Percentiles rank a stretch among this genome's conserved stretches.
Conservation (phyloP, 2,329 filamentous ascomycete genomes). For the Coleophoma crateriformis region DNA sequence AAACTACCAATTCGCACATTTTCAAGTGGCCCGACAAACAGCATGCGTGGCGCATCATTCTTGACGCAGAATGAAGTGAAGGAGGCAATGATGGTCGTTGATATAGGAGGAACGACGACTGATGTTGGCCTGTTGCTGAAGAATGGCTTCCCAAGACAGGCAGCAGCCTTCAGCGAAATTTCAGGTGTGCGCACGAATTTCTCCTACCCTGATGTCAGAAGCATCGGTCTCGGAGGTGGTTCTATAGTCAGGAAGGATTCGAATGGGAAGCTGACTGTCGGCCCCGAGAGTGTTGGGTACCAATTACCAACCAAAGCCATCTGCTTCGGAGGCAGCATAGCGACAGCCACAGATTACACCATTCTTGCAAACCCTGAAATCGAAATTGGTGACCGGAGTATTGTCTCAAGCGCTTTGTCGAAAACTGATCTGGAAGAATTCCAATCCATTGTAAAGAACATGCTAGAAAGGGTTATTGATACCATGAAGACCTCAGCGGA, state of each 20-base stretch:
- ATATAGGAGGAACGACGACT: conserved; percentile 54
- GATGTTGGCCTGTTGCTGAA: conserved; percentile 50
- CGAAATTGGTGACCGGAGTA: conserved; percentile 8
- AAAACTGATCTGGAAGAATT: conserved; percentile 31
- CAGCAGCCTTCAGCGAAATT: conserved; percentile 48
- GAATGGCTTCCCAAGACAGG: conserved; percentile 53
- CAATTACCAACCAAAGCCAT: conserved; percentile 38
- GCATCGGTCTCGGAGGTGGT: conserved; percentile 50
- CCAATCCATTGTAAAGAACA: conserved; percentile 36
- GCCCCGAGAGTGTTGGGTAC: conserved; percentile 49
- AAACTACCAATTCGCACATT: conserved; percentile 53
- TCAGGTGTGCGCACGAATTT: conserved; percentile 53
- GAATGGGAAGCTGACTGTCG: conserved; percentile 46
- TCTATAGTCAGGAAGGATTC: conserved; percentile 29
- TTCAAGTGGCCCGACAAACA: conserved; percentile 56
- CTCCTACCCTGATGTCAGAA: conserved; percentile 46
- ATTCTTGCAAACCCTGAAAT: conserved; percentile 17
- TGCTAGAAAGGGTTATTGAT: conserved; percentile 46
- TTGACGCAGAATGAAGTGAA: conserved; percentile 34
- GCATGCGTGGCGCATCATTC: conserved; percentile 56
- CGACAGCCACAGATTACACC: conserved; percentile 55
- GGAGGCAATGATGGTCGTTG: conserved; percentile 40
- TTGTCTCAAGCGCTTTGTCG: neutral
- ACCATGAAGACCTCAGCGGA: conserved; percentile 48
- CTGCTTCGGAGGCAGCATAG: conserved; percentile 44